Percentiles rank a stretch among this genome's conserved stretches.
Evolutionary conservation across 208 protist species (phyloP).

Genomic region (Naegleria gruberi): DNA sequence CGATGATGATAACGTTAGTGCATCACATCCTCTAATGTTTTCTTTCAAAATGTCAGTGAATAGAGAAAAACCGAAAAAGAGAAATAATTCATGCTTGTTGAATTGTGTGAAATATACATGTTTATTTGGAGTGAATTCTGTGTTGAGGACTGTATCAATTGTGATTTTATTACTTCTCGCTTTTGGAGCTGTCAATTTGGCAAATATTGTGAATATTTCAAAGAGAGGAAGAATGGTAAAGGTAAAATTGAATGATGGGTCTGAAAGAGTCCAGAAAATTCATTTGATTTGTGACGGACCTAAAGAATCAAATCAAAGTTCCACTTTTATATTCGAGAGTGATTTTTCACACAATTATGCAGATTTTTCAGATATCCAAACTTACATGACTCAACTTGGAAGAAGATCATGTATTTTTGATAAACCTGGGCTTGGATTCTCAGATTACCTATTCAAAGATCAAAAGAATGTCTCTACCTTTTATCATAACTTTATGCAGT

Average conservation of each 20-base stretch:
- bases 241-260: not conserved
- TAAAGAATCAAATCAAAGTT: not conserved
- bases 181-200: not conserved
- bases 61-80: too few species aligned
- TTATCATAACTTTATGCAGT: not conserved
- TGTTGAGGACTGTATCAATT: not conserved
- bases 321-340: not conserved
- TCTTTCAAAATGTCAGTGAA: too few species aligned
- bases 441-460: not conserved
- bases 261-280: not conserved
- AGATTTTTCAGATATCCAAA: not conserved
- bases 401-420: not conserved
- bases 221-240: not conserved
- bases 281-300: not conserved
- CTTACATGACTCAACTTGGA: not conserved
- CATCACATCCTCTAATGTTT: not conserved
- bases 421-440: not conserved
- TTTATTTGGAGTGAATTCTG: not conserved
- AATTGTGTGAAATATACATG: too few species aligned
- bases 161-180: not conserved
- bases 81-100: too few species aligned
- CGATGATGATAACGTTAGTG: too few species aligned
- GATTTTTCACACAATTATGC: not conserved
- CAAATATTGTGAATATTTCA: not conserved
- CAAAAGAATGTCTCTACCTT: not conserved